Base-by-base conservation (phyloP, 768 basidiomycete species). In the Suillus paluster region DNA sequence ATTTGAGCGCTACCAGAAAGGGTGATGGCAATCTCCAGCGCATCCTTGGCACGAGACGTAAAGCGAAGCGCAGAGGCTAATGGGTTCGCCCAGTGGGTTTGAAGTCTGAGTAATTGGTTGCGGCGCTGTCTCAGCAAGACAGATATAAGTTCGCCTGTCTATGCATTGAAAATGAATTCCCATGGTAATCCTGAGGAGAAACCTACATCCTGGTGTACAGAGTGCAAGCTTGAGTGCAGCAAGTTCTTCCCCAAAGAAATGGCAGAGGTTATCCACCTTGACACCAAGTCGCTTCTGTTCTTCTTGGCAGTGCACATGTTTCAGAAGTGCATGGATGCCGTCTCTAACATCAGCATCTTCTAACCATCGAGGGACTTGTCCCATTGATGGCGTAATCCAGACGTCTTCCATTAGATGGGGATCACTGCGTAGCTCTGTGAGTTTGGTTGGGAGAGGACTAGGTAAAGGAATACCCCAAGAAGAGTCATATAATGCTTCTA, bases 391-490 rank as follows among this genome's bases (percentile, higher is more conserved):
- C 0, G 58, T 65, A 5, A 79, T 76, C 77, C 77, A 80, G 0
- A 79, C 68, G 54, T 80, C 78, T 38, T 79, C 71, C 71, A 80
- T 72, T 0, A 83, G 65, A 0, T 30, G 56, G 0, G 73, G 54
- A 33, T 69, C 49, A 6, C 56, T 46, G 0, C 44, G 34, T 0
- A 57, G 23, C 17, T 57, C 38, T 12, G 56, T 9, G 10, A 57
- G 56, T 6, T 57, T 44, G 7, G 39, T 57, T 6, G 17, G 56
- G 27, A 57, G 56, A 14, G 56, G 56, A 45, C 2, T 25, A 44
- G 56, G 56, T 33, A 57, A 39, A 27, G 56, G 39, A 39, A 57
- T 44, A 1, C 27, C 21, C 19, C 44, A 44, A 25, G 56, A 57
- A n/a, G 56, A n/a, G 5, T 57, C 39, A 23, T 57, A 57, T n/a